Base-by-base conservation (phyloP, 176 grass and related monocot genomes). In the Raddia guianensis region DNA sequence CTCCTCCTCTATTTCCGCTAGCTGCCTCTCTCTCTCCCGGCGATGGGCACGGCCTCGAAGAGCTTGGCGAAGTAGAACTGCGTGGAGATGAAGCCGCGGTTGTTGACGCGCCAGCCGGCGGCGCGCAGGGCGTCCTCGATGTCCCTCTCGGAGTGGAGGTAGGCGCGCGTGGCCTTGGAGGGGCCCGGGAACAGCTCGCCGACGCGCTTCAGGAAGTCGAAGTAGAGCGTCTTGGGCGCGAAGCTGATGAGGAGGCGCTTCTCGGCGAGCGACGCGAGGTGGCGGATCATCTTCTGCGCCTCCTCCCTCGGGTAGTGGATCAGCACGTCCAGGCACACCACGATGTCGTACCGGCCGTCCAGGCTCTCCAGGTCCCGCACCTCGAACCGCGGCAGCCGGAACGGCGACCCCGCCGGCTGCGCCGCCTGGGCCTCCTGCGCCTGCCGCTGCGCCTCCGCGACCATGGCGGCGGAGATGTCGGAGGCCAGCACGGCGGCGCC, bases 61-160 rank as follows among this genome's bases (percentile, higher is more conserved):
- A 98, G 84, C 52, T 95, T 98, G 57, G 95, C 88, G 66, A 98
- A 98, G 89, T 98, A 98, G 87, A 98, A 98, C 86, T 95, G 95
- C 62, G 95, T 98, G 55, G 88, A 87, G 80, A 98, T 94, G 77
- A 93, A 86, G 5, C 92, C 95, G 1, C 82, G 79, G 52, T 93
- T 93, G 60, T 54, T 82, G 53, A 95, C 86, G 66, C 78, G 86
- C 95, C 95, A 98, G 0, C 95, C 92, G 6, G 83, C 92, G 32
- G 91, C 74, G 10, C 81, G 82, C 50, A 98, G 88, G 37, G 96
- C 96, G 40, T 75, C 86, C 86, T 95, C 96, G 35, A 98, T 86
- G 67, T 91, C 92, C 14, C 79, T 70, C 86, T 98, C 92, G 2
- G 92, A 65, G 76, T 98, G 92, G 10, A 98, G 84, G 74, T 95